These are phyloP conservation scores for Globisporangium nagaii DNA, from an alignment of 352 stramenopile genomes.

Conservation along the genomic window DNA sequence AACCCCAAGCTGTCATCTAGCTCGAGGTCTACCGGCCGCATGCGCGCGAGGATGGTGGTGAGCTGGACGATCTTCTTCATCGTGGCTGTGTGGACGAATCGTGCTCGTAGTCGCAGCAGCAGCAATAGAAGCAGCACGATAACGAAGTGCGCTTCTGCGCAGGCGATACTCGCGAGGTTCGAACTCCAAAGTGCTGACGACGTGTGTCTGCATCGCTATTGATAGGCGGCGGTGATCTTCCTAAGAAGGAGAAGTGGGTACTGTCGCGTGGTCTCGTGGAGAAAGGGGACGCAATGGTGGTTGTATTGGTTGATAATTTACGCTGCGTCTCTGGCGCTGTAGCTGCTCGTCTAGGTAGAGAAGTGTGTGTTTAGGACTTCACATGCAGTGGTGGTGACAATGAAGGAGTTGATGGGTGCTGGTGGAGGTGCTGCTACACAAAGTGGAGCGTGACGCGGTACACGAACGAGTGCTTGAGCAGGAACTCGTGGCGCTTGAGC, in stretches of 20 bases:
- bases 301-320: constrained; percentile 1
- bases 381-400: neutral
- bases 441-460: constrained; percentile 80
- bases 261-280: no score
- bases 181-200: no score
- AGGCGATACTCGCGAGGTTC: no score
- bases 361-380: neutral
- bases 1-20: neutral
- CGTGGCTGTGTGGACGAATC: neutral
- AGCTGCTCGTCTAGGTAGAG: neutral
- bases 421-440: constrained; percentile 28
- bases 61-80: constrained; percentile 12
- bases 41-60: constrained; percentile 2
- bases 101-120: no score
- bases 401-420: no score
- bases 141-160: no score
- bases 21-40: neutral
- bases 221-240: no score
- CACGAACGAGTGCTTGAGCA: constrained; percentile 75
- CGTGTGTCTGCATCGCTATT: no score
- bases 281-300: no score
- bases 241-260: no score
- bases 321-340: neutral
- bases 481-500: constrained; percentile 76
- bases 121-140: neutral